phyloP scores from a whole-genome alignment of 805 yeast genomes.

The Suhomyces kilbournensis region DNA sequence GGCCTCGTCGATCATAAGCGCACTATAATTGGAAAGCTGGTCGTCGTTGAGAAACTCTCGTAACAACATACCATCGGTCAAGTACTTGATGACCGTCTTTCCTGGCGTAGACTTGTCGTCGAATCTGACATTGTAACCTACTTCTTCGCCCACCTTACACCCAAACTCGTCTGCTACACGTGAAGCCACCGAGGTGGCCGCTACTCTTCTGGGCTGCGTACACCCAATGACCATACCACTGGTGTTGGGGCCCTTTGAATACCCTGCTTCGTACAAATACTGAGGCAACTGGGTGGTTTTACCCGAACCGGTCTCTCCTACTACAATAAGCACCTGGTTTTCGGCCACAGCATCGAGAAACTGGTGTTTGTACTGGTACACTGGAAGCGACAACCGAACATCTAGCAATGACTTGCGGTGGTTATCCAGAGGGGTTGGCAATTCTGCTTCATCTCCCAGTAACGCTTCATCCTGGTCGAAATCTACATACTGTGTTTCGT shows the following conservation, averaged over 20 bases:
- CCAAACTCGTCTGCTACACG: conserved; percentile 91
- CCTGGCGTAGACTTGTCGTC: conserved; percentile 66
- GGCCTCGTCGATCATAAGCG: conserved; percentile 93
- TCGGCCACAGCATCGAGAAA: conserved; percentile 57
- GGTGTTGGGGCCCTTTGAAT: conserved; percentile 39
- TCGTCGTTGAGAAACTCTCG: conserved; percentile 83
- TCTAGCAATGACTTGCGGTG: conserved; percentile 22
- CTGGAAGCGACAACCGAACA: conserved; percentile 70
- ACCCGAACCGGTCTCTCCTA: conserved; percentile 92
- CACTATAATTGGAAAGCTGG: conserved; percentile 63
- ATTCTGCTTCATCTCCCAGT: conserved; percentile 16
- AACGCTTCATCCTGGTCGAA: conserved; percentile 44
- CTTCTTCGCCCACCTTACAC: conserved; percentile 74
- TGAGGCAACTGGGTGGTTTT: conserved; percentile 94
- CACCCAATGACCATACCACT: conserved; percentile 71
- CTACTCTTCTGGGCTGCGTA: conserved; percentile 94
- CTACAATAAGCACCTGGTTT: conserved; percentile 70
- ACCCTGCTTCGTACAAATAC: conserved; percentile 79
- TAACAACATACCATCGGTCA: conserved; percentile 94
- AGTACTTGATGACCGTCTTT: conserved; percentile 74
- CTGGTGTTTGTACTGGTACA: conserved; percentile 57
- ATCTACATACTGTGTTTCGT: conserved; percentile 58
- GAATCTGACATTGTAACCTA: conserved; percentile 86
- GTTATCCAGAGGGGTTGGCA: conserved; percentile 28
- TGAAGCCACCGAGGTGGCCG: conserved; percentile 86